Conservation (phyloP, 2,329 filamentous ascomycete species). For the Botrytis fragariae region DNA sequence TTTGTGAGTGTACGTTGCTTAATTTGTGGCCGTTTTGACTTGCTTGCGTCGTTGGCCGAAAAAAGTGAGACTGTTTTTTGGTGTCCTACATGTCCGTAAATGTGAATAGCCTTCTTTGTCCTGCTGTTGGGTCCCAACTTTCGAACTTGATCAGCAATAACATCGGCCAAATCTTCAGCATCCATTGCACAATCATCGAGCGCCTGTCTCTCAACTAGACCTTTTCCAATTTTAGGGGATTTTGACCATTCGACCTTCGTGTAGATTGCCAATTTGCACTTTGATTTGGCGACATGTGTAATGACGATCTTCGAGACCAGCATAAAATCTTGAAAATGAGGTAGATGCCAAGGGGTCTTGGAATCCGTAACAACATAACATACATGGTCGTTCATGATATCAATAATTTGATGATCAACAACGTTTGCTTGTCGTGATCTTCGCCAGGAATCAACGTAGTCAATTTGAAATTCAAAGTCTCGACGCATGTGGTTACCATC, state of each 20-base stretch:
- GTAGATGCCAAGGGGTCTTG: conserved; percentile 68
- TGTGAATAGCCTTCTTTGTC: conserved; percentile 74
- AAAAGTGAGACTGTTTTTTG: conserved; percentile 63
- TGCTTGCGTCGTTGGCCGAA: conserved; percentile 45
- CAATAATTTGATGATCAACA: conserved; percentile 81
- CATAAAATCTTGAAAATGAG: conserved; percentile 74
- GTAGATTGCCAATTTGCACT: conserved; percentile 86
- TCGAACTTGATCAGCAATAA: conserved; percentile 74
- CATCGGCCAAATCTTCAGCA: conserved; percentile 70
- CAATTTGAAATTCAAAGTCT: conserved; percentile 77
- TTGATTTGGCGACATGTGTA: conserved; percentile 87
- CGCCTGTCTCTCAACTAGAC: conserved; percentile 66
- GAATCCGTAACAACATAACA: conserved; percentile 63
- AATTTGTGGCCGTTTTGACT: conserved; percentile 55
- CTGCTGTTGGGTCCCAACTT: conserved; percentile 70
- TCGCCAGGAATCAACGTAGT: conserved; percentile 64
- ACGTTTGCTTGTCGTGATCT: conserved; percentile 60
- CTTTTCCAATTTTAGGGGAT: conserved; percentile 57
- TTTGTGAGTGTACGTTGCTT: conserved; percentile 60
- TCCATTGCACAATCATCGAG: conserved; percentile 71
- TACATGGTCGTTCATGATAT: conserved; percentile 73
- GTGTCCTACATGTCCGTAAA: conserved; percentile 73
- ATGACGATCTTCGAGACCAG: conserved; percentile 90
- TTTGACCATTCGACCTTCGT: conserved; percentile 84
- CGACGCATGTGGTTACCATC: conserved; percentile 71